These are phyloP conservation scores for Serendipita indica DNA, from an alignment of 768 basidiomycete species.

Conservation along the genomic window DNA sequence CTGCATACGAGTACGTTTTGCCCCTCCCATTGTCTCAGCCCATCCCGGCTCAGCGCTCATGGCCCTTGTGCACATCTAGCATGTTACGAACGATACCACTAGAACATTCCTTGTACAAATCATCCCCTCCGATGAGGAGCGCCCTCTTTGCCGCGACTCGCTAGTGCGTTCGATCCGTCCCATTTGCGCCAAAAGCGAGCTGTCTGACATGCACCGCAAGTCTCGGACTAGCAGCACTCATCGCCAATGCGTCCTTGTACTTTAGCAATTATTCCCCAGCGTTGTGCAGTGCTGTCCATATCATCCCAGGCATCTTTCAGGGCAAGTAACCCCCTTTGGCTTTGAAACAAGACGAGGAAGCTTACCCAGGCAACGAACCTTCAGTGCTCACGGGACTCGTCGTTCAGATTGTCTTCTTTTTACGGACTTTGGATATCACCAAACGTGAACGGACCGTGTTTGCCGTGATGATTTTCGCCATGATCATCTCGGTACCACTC, in stretches of 20 bases:
- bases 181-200: not conserved
- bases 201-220: not conserved
- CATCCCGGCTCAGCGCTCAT: not conserved
- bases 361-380: not conserved
- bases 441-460: not conserved
- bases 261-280: not conserved
- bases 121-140: not conserved
- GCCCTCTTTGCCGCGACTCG: not conserved
- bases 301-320: not conserved
- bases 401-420: not conserved
- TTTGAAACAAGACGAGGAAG: not conserved
- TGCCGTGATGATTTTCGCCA: not conserved
- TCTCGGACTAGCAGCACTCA: not conserved
- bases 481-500: not conserved
- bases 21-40: too few relatives aligned
- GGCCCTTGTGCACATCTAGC: not conserved
- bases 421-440: not conserved
- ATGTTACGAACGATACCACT: not conserved
- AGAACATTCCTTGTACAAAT: not conserved
- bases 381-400: not conserved
- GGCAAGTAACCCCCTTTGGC: not conserved
- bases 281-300: not conserved
- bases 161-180: not conserved
- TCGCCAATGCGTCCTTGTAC: conserved; percentile 1
- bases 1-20: not conserved